Evolutionary conservation across 2,329 filamentous ascomycete genomes (phyloP).

Genomic region (Neofusicoccum sp.): DNA sequence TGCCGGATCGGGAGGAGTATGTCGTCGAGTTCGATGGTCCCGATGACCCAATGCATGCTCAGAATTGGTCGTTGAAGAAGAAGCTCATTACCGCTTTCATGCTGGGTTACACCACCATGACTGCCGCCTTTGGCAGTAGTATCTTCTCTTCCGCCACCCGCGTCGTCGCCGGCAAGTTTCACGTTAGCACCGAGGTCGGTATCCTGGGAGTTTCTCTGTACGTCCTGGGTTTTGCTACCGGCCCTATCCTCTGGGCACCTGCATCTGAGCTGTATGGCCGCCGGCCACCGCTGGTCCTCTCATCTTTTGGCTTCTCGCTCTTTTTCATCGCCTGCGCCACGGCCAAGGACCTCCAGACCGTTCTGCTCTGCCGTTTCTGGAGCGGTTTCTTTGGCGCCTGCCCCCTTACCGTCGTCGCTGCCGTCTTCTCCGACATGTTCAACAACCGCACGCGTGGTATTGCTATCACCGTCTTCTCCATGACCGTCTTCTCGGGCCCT

Average conservation of each 20-base stretch:
- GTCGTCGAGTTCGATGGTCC: conserved; percentile 82
- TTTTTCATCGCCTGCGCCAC: conserved; percentile 54
- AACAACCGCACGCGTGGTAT: conserved; percentile 48
- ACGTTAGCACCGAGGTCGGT: conserved; percentile 52
- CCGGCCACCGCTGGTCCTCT: conserved; percentile 51
- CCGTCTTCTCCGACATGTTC: conserved; percentile 61
- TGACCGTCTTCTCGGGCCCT: conserved; percentile 57
- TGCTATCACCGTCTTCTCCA: conserved; percentile 53
- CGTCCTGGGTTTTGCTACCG: conserved; percentile 54
- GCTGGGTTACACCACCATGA: conserved; percentile 72
- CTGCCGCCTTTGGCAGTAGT: conserved; percentile 63
- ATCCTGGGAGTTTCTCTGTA: conserved; percentile 54
- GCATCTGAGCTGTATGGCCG: conserved; percentile 56
- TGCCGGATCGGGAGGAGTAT: conserved; percentile 74
- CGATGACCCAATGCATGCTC: conserved; percentile 80
- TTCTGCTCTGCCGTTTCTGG: conserved; percentile 57
- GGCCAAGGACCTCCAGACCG: conserved; percentile 56
- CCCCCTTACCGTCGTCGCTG: conserved; percentile 56
- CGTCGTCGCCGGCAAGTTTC: conserved; percentile 41
- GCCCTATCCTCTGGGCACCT: conserved; percentile 49
- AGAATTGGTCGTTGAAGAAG: conserved; percentile 81
- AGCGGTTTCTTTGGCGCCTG: conserved; percentile 58
- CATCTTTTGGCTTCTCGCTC: conserved; percentile 55
- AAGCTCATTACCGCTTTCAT: conserved; percentile 72
- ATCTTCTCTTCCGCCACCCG: conserved; percentile 46